Conservation (phyloP, 805 yeast genomes). For the Blastobotrys muscicola region DNA sequence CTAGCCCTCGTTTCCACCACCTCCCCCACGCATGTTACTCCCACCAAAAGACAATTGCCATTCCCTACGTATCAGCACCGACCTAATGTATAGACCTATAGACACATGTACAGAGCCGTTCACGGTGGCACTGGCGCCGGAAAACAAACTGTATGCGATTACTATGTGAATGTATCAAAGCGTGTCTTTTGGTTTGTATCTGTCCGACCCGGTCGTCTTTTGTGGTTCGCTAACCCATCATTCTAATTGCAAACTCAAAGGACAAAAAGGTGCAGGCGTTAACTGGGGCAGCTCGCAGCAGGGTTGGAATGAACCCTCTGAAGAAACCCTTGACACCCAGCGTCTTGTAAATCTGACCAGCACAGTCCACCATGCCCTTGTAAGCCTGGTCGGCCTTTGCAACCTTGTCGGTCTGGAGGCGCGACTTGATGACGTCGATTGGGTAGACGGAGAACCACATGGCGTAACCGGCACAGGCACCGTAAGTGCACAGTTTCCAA, state of each 20-base stretch:
- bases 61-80: too few relatives aligned
- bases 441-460: conserved; percentile 86
- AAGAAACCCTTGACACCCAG: conserved; percentile 72
- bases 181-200: neutral
- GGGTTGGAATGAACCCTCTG: conserved; percentile 86
- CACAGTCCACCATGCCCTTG: conserved; percentile 50
- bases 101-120: too few relatives aligned
- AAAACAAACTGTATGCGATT: too few relatives aligned
- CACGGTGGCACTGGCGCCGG: too few relatives aligned
- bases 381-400: conserved; percentile 49
- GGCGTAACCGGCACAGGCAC: conserved; percentile 85
- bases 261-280: conserved; percentile 95
- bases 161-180: neutral
- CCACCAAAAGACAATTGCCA: too few relatives aligned
- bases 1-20: conserved; percentile 27
- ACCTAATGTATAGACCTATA: too few relatives aligned
- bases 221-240: conserved; percentile 24
- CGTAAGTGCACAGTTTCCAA: conserved; percentile 76
- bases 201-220: too few relatives aligned
- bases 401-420: conserved; percentile 68
- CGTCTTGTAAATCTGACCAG: conserved; percentile 41
- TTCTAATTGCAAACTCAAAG: conserved; percentile 68
- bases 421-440: conserved; percentile 83
- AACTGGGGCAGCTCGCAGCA: conserved; percentile 95
- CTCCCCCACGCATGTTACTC: too few relatives aligned